Conservation (phyloP, 2,329 filamentous ascomycete genomes). For the Ophiocordyceps sinensis region DNA sequence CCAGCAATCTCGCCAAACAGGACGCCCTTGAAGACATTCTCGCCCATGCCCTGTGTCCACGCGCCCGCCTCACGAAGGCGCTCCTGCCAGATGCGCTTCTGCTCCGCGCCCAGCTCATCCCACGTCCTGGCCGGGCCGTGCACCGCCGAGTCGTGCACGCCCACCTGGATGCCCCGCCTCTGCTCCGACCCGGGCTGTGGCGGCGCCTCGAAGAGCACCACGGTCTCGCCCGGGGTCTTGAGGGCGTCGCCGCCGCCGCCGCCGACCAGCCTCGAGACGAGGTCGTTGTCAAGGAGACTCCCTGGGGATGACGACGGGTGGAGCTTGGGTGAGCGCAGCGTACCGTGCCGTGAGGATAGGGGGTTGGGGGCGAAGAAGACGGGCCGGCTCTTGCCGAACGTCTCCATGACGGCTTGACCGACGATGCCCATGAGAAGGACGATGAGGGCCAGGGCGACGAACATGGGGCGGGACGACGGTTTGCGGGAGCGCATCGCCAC, state of each 20-base stretch:
- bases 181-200: slow-evolving; percentile 5
- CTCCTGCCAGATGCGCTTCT: slow-evolving; percentile 55
- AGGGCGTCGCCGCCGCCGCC: slow-evolving; percentile 11
- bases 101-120: slow-evolving; percentile 51
- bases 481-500: slow-evolving; percentile 43
- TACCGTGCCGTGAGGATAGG: slow-evolving; percentile 32
- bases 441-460: slow-evolving; percentile 39
- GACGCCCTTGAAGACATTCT: slow-evolving; percentile 61
- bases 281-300: slow-evolving; percentile 9
- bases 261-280: slow-evolving; percentile 23
- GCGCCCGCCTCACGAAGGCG: slow-evolving; percentile 56
- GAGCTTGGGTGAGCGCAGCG: slow-evolving; percentile 12
- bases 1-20: slow-evolving; percentile 62
- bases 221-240: slow-evolving; percentile 15
- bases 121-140: slow-evolving; percentile 46
- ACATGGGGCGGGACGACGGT: slow-evolving; percentile 34
- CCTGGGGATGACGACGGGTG: slow-evolving; percentile 10
- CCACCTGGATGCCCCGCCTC: slow-evolving; percentile 18
- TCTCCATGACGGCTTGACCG: slow-evolving; percentile 50
- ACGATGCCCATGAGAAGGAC: slow-evolving; percentile 47
- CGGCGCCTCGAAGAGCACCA: slow-evolving; percentile 2
- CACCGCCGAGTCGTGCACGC: slow-evolving; percentile 29
- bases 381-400: slow-evolving; percentile 41
- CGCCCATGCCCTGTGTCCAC: slow-evolving; percentile 68
- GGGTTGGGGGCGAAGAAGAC: slow-evolving; percentile 39